A percentile compares a stretch with the other conserved stretches of the same genome.
Evolutionary conservation across 2,329 filamentous ascomycete genomes (phyloP).

Genomic region (Cladosporium oxysporum): DNA sequence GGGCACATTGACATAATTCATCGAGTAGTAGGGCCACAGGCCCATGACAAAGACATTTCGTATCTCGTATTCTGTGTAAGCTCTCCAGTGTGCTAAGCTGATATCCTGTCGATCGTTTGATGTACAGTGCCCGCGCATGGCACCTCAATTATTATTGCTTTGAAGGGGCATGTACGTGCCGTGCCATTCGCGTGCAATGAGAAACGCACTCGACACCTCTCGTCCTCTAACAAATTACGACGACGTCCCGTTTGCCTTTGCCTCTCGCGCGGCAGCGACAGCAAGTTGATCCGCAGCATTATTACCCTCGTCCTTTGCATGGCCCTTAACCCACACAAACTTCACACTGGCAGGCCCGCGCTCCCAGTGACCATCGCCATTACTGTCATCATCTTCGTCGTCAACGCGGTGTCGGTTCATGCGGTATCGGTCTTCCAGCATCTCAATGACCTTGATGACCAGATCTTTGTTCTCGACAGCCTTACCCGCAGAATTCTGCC

Average conservation of each 20-base stretch:
- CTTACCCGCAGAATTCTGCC: slow-evolving; percentile 71
- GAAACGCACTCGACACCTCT: background rate
- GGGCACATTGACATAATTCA: background rate
- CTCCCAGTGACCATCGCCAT: slow-evolving; percentile 32
- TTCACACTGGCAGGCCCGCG: slow-evolving; percentile 42
- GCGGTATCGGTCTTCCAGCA: slow-evolving; percentile 62
- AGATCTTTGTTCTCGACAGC: slow-evolving; percentile 86
- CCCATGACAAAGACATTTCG: background rate
- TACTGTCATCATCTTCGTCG: slow-evolving; percentile 49
- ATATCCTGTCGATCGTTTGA: background rate
- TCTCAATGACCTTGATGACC: slow-evolving; percentile 68
- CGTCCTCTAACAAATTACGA: background rate
- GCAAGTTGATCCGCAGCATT: slow-evolving; percentile 77
- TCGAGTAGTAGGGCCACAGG: background rate
- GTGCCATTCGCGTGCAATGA: background rate
- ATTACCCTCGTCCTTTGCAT: slow-evolving; percentile 72
- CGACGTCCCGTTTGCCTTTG: slow-evolving; percentile 25
- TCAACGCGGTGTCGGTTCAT: slow-evolving; percentile 33
- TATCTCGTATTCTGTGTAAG: background rate
- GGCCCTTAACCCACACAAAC: slow-evolving; percentile 90
- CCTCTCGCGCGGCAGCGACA: slow-evolving; percentile 61
- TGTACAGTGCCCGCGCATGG: background rate
- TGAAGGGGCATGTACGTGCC: background rate
- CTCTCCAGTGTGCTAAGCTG: background rate
- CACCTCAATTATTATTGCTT: background rate